Evolutionary conservation across 2,329 filamentous ascomycete genomes (phyloP), one percentile per base, ranked within the genome.

Genomic region (Aspergillus pseudonomiae): DNA sequence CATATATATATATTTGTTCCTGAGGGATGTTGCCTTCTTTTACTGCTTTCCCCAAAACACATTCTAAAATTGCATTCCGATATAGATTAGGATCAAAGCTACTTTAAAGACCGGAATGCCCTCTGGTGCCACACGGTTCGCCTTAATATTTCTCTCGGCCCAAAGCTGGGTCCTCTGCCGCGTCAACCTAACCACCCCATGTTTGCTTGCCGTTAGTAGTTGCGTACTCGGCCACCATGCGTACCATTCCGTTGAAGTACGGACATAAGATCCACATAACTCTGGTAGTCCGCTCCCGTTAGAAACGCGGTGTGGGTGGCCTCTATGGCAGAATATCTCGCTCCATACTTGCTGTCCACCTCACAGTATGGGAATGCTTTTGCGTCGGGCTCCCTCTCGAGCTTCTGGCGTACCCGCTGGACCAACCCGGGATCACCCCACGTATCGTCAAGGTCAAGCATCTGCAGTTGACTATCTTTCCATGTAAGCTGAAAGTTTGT

Each of bases 171-270:
- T 5, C 30, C 6, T 6, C 9, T 30, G 6, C 30, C 30, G 21
- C 30, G 4, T 30, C 30, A 30, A 30, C 5, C 30, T 9, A 6
- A 30, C 30, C 30, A 30, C 30, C 30, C 30, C 30, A 30, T 30
- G 30, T 7, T 30, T 6, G 30, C 30, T 30, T 24, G 21, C 21
- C 26, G 26, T 28, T 4, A 16, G 11, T 36, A 2, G 4, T 36
- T 41, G 16, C 7, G 3, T 9, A 41, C 16, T n/a, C 2, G 6
- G 6, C 19, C n/a, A 6, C 19, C 16, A 1, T n/a, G 16, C 6
- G 6, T 7, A 2, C 16, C 4, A n/a, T 41, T 41, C 6, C 0
- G 2, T 4, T n/a, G 6, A n/a, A 41, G 0, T 2, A 41, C 9
- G 16, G 39, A 16, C 39, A 41, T 41, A 41, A 41, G 39, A 0